Evolutionary conservation across 2,329 filamentous ascomycete species (phyloP).

Genomic region (Talaromyces sp.): DNA sequence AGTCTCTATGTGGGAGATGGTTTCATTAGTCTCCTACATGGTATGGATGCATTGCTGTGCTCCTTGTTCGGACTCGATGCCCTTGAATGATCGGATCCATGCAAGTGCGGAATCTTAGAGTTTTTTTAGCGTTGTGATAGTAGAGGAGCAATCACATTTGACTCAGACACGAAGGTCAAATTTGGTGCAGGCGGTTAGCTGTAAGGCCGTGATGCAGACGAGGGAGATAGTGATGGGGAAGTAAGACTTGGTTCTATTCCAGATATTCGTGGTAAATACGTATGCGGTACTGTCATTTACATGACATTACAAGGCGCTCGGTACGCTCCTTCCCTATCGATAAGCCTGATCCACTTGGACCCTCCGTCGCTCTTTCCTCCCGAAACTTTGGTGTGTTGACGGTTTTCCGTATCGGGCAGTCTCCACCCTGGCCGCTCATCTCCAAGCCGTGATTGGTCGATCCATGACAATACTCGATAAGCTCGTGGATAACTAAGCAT

Average conservation of each 20-base stretch:
- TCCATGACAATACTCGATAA: background rate
- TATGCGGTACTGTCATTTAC: background rate
- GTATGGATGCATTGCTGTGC: background rate
- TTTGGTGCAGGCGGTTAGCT: background rate
- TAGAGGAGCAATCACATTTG: slow-evolving; percentile 6
- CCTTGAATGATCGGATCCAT: background rate
- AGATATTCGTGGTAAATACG: no score
- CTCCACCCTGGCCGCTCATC: background rate
- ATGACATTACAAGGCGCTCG: no score
- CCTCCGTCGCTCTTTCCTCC: no score
- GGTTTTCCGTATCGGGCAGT: background rate
- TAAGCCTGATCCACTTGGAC: no score
- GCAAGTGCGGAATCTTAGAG: background rate
- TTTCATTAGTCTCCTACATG: background rate
- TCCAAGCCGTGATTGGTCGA: background rate
- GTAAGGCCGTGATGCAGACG: background rate
- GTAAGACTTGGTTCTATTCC: no score
- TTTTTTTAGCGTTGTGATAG: background rate
- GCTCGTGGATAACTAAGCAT: no score
- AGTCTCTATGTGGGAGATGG: background rate
- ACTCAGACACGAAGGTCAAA: no score
- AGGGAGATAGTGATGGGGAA: background rate
- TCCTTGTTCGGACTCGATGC: background rate
- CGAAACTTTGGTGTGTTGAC: background rate
- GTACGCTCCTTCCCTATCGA: no score